A percentile compares a stretch with the other conserved stretches of the same genome.
Evolutionary conservation across 768 basidiomycete genomes (phyloP).

Genomic region (Suillus plorans): DNA sequence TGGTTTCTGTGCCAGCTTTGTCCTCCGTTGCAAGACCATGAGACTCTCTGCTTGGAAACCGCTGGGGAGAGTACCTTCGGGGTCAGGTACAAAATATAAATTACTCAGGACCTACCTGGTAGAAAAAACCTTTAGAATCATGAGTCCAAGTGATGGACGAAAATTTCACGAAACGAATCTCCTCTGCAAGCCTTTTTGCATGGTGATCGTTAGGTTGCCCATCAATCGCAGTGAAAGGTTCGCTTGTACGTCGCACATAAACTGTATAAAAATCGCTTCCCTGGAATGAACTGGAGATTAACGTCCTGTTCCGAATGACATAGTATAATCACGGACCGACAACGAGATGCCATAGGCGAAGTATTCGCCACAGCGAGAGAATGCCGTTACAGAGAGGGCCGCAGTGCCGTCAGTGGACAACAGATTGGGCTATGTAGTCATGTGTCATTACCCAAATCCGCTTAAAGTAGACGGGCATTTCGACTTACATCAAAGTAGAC

Average conservation of each 20-base stretch:
- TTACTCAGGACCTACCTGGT: slow-evolving; percentile 47
- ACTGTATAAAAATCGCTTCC: slow-evolving; percentile 74
- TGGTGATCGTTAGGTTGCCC: slow-evolving; percentile 43
- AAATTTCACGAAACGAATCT: slow-evolving; percentile 76
- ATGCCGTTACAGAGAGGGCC: slow-evolving; percentile 55
- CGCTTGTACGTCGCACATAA: slow-evolving; percentile 62
- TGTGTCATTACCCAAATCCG: not conserved
- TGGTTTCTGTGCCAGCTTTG: slow-evolving; percentile 56
- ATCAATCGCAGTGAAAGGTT: slow-evolving; percentile 49
- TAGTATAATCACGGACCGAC: slow-evolving; percentile 46
- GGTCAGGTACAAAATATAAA: not conserved
- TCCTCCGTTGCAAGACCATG: slow-evolving; percentile 49
- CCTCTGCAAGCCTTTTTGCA: slow-evolving; percentile 57
- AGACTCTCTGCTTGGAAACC: slow-evolving; percentile 54
- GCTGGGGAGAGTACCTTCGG: slow-evolving; percentile 26
- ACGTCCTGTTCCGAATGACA: not conserved
- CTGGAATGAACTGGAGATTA: slow-evolving; percentile 32
- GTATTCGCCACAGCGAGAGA: slow-evolving; percentile 66
- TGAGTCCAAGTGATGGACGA: slow-evolving; percentile 71
- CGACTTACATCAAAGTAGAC: slow-evolving; percentile 71
- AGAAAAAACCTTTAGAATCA: slow-evolving; percentile 83
- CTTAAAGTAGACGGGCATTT: not conserved
- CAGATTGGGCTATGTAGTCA: slow-evolving; percentile 56
- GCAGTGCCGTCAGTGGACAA: slow-evolving; percentile 73
- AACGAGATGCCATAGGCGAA: slow-evolving; percentile 77